Evolutionary conservation across 352 stramenopile genomes (phyloP).

Genomic region (Phytopythium oedochilum): DNA sequence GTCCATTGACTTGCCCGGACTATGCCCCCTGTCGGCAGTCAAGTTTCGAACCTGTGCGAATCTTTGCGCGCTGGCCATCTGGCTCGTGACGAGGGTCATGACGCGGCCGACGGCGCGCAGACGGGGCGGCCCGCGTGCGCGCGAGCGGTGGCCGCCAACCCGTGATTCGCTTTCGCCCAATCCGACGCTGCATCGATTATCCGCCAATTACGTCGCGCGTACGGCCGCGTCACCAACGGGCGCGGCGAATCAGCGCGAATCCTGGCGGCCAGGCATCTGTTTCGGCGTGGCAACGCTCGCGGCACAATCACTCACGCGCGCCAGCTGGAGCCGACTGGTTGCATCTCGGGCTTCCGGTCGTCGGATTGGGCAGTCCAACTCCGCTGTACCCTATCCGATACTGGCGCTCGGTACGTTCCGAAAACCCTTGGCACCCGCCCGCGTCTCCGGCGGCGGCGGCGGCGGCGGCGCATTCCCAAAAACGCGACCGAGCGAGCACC

Average conservation of each 20-base stretch:
- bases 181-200: not conserved
- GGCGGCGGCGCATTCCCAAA: conserved; percentile 26
- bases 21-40: not conserved
- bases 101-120: conserved; percentile 1
- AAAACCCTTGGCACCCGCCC: not conserved
- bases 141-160: not conserved
- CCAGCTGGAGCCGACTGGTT: not conserved
- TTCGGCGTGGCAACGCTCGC: not conserved
- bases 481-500: conserved; percentile 6
- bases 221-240: not conserved
- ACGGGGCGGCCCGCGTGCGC: not conserved
- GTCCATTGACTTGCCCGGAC: not conserved
- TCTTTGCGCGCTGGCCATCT: conserved; percentile 1
- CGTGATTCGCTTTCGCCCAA: conserved; percentile 1
- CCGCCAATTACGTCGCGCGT: not conserved
- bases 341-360: conserved; percentile 1
- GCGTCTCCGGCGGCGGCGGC: no score
- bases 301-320: not conserved
- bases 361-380: conserved; percentile 2
- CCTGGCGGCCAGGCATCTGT: not conserved
- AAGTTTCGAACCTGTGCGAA: not conserved
- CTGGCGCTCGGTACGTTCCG: no score
- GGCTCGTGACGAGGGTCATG: not conserved
- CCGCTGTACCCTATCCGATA: not conserved
- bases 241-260: conserved; percentile 3